Evolutionary conservation across 2,329 filamentous ascomycete genomes (phyloP).

Genomic region (Phialemoniopsis sp.): DNA sequence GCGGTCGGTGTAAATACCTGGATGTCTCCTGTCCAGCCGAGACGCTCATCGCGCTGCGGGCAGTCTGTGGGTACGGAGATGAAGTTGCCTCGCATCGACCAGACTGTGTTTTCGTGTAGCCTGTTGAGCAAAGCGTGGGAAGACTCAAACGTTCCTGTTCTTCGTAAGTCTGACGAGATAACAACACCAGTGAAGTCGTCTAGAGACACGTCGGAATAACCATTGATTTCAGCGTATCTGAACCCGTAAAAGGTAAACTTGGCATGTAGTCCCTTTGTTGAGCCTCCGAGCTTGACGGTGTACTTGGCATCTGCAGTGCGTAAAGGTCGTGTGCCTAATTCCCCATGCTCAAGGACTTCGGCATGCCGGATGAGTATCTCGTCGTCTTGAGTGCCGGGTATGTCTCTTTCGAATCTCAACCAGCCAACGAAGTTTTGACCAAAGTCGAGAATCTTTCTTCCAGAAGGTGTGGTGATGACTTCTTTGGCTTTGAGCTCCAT

Average conservation of each 20-base stretch:
- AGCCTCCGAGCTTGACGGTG: constrained; percentile 18
- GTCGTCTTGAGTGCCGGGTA: constrained; percentile 9
- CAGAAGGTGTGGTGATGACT: constrained; percentile 17
- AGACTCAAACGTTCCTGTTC: constrained; percentile 35
- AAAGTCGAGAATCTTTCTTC: constrained; percentile 33
- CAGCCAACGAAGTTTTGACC: constrained; percentile 37
- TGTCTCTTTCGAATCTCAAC: constrained; percentile 16
- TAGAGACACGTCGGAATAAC: constrained; percentile 16
- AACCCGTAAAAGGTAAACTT: constrained; percentile 40
- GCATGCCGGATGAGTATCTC: constrained; percentile 27
- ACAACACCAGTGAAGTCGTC: constrained; percentile 1
- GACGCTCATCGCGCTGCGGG: constrained; percentile 38
- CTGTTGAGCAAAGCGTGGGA: constrained; percentile 3
- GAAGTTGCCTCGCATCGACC: constrained; percentile 41
- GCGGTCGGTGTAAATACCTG: constrained; percentile 35
- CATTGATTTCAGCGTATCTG: constrained; percentile 32
- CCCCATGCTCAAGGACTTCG: constrained; percentile 33
- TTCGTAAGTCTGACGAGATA: constrained; percentile 33
- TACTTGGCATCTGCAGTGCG: constrained; percentile 27
- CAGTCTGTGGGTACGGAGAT: constrained; percentile 38
- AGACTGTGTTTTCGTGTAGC: constrained; percentile 35
- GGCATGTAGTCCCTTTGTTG: constrained; percentile 25
- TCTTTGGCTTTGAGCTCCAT: constrained; percentile 2
- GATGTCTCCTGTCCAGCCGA: constrained; percentile 40
- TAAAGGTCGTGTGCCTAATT: constrained; percentile 29